These are phyloP conservation scores for Ophiostoma ips DNA, from an alignment of 2,329 filamentous ascomycete species.

Conservation along the genomic window DNA sequence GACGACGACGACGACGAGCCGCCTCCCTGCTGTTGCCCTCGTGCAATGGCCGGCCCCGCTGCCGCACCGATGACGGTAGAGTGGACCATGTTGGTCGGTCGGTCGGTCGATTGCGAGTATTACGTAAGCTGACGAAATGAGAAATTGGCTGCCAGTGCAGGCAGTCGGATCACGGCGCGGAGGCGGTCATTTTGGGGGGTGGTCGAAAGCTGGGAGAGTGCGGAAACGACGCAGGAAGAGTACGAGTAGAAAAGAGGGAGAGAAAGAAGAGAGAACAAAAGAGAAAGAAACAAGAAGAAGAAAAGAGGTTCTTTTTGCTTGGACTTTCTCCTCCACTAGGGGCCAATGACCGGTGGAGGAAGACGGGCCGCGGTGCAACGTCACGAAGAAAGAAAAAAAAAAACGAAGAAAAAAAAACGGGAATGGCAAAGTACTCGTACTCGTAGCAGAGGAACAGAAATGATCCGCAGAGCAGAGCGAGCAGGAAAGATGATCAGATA, in stretches of 20 bases:
- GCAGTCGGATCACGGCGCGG: neutral
- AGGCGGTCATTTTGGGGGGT: neutral
- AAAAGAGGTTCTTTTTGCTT: neutral
- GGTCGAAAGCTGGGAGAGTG: too few species aligned
- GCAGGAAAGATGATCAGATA: constrained; percentile 1
- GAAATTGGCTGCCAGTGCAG: neutral
- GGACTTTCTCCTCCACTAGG: too few species aligned
- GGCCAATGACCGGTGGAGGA: neutral
- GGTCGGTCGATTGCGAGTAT: neutral
- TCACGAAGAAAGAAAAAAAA: neutral
- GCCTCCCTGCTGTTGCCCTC: neutral
- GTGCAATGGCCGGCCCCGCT: constrained; percentile 4
- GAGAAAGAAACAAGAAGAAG: neutral
- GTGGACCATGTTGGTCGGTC: too few species aligned
- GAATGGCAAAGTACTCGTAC: neutral
- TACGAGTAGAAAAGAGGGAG: neutral
- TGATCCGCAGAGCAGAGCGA: neutral
- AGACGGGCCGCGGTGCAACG: neutral
- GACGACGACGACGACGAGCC: neutral
- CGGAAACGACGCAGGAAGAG: neutral
- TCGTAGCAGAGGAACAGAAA: neutral
- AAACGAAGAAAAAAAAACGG: neutral
- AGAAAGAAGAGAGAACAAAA: neutral
- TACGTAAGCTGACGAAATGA: neutral
- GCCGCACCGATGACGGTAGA: constrained; percentile 10